Evolutionary conservation across 2,329 filamentous ascomycete species (phyloP), one percentile per base, ranked within the genome.

Genomic region (Thermothelomyces thermophilus): DNA sequence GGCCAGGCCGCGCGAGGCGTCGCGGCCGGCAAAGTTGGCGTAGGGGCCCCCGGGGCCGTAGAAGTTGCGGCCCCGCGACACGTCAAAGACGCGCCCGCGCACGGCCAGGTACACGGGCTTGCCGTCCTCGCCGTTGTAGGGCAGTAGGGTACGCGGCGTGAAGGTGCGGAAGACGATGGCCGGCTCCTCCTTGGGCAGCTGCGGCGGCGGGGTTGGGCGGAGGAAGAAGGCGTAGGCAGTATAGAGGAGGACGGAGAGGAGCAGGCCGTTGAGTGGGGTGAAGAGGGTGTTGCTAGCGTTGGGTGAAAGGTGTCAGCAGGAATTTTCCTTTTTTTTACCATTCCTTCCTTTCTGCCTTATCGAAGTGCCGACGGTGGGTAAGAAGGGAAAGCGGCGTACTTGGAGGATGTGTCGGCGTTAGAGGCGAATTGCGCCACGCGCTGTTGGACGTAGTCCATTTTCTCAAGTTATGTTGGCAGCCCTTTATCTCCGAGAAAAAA

Each of bases 31-130:
- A 65, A 98, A 98, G 72, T 97, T 97, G 67, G 84, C 84, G 68
- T 98, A 98, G 2, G 91, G 90, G 0, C 91, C 91, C 11, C 90
- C 90, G 17, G 93, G 93, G 3, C 93, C 93, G 71, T 98, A 98
- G 69, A 97, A 97, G 73, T 94, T 90, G 63, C 85, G 81, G 20
- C 93, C 91, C 13, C 82, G 73, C 0, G 84, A 82, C 20, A 97
- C 91, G 66, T 98, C 93, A 66, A 96, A 97, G 56, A 97, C 84
- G 44, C 82, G 83, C 46, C 93, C 90, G 36, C 89, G 86, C 16
- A 97, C 90, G n/a, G 89, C 87, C 42, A 98, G 79, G 70, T 88
- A 95, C 50, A 97, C 87, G 43, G 88, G 88, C 58, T 72, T 73
- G 61, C 76, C 77, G 62, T 86, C 77, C 48, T 75, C 71, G 65